Conservation (phyloP, 2,329 filamentous ascomycete species). For the Sclerotinia spermophila region DNA sequence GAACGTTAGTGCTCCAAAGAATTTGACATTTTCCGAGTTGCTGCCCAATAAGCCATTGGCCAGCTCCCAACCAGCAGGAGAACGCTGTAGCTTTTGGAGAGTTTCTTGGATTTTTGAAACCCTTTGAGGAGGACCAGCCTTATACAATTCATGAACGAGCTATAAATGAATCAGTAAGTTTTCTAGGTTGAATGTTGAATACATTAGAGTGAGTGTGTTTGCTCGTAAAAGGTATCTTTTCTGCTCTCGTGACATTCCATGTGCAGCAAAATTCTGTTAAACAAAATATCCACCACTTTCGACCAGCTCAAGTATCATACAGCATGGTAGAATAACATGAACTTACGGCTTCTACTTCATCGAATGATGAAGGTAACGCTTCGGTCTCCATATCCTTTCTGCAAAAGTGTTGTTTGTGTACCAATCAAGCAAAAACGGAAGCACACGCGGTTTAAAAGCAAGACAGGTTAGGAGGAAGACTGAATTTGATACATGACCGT, state of each 20-base stretch:
- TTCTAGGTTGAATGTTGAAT: background rate
- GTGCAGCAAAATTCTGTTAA: background rate
- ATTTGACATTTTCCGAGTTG: slow-evolving; percentile 71
- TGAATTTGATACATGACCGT: slow-evolving; percentile 1
- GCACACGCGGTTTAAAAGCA: background rate
- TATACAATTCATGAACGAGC: slow-evolving; percentile 50
- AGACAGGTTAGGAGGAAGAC: background rate
- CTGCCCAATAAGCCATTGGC: slow-evolving; percentile 71
- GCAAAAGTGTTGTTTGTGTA: background rate
- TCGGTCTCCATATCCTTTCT: slow-evolving; percentile 21
- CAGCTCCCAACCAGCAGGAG: slow-evolving; percentile 79
- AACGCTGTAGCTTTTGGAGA: slow-evolving; percentile 74
- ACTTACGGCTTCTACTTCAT: slow-evolving; percentile 35
- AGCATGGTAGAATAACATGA: background rate
- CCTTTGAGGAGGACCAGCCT: slow-evolving; percentile 42
- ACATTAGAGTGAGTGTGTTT: background rate
- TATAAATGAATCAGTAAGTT: slow-evolving; percentile 20
- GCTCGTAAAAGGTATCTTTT: background rate
- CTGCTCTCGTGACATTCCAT: background rate
- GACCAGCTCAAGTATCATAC: background rate
- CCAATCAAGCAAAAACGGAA: background rate
- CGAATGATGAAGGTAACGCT: slow-evolving; percentile 32
- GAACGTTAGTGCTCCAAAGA: slow-evolving; percentile 89
- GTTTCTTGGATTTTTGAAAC: slow-evolving; percentile 63
- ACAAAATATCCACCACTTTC: background rate